A percentile compares a stretch with the other conserved stretches of the same genome.
These are phyloP conservation scores for Begonia fuchsioides DNA, from an alignment of 306 rosid species.

Conservation along the genomic window DNA sequence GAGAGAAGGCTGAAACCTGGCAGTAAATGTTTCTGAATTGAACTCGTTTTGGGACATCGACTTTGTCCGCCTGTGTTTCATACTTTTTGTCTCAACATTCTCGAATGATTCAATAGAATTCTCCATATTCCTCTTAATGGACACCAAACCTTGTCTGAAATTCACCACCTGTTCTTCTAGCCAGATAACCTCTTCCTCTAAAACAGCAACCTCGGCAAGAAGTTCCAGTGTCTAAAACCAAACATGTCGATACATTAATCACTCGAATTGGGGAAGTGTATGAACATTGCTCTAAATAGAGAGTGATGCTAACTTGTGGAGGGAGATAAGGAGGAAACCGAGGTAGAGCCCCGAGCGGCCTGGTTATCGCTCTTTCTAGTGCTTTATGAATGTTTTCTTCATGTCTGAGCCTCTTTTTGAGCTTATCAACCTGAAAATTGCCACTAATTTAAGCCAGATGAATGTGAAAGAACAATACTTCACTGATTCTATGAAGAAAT, in stretches of 20 bases:
- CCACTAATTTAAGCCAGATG: too few species aligned
- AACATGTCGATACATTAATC: too few species aligned
- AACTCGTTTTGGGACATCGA: conserved; percentile 61
- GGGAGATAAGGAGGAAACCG: conserved; percentile 98
- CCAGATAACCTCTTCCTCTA: conserved; percentile 82
- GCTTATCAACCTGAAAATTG: conserved; percentile 57
- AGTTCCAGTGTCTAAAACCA: conserved; percentile 63
- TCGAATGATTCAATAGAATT: conserved; percentile 22
- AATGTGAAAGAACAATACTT: too few species aligned
- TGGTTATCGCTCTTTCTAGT: conserved; percentile 82
- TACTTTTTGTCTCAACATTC: conserved; percentile 22
- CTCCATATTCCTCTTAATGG: conserved; percentile 47
- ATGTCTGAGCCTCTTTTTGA: conserved; percentile 87
- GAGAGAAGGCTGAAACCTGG: conserved; percentile 58
- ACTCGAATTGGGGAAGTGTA: too few species aligned
- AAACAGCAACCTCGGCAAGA: conserved; percentile 88
- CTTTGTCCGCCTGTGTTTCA: conserved; percentile 64
- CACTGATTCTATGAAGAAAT: too few species aligned
- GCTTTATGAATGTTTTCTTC: conserved; percentile 94
- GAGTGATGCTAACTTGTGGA: conserved; percentile 39
- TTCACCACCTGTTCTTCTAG: conserved; percentile 74
- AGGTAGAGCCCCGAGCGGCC: conserved; percentile 91
- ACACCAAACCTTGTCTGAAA: conserved; percentile 62
- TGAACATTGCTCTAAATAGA: too few species aligned
- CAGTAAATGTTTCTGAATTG: conserved; percentile 20